A percentile compares a stretch with the other conserved stretches of the same genome.
These are phyloP conservation scores for Bretschneidera sinensis DNA, from an alignment of 345 rosid species.

Conservation along the genomic window DNA sequence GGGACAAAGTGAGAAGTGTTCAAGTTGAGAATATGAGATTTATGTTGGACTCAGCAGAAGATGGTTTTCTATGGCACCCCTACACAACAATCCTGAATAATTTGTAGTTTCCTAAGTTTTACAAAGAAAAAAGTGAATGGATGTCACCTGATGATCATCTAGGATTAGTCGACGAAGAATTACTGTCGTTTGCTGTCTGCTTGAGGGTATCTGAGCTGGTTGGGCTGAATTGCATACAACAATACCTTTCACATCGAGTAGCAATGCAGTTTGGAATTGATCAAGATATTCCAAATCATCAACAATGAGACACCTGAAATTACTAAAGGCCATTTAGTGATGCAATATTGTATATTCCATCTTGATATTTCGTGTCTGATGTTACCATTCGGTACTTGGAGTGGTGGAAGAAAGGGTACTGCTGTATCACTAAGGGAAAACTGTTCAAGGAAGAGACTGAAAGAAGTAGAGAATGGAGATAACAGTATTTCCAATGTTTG, in stretches of 20 bases:
- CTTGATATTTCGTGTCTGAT: constrained; percentile 24
- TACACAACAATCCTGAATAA: constrained; percentile 18
- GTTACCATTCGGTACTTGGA: constrained; percentile 29
- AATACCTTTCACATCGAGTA: constrained; percentile 52
- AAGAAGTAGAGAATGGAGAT: no score
- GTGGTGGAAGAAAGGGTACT: constrained; percentile 46
- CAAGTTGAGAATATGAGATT: constrained; percentile 5
- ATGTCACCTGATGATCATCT: constrained; percentile 6
- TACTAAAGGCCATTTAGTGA: constrained; percentile 26
- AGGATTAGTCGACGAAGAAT: constrained; percentile 26
- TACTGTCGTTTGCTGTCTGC: constrained; percentile 26
- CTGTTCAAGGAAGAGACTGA: constrained; percentile 1
- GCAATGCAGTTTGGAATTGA: no score
- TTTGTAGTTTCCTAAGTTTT: constrained; percentile 25
- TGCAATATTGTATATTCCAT: constrained; percentile 31
- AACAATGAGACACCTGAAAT: constrained; percentile 33
- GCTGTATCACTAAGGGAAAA: background rate
- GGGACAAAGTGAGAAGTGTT: constrained; percentile 16
- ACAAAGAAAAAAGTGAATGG: constrained; percentile 20
- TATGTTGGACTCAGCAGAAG: constrained; percentile 20
- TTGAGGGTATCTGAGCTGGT: constrained; percentile 33
- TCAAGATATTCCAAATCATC: constrained; percentile 38
- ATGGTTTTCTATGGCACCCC: constrained; percentile 47
- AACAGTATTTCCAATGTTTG: no score
- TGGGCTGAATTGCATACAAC: constrained; percentile 28